Conservation (phyloP, 1,284 basidiomycete genomes). For the Athelia psychrophila region DNA sequence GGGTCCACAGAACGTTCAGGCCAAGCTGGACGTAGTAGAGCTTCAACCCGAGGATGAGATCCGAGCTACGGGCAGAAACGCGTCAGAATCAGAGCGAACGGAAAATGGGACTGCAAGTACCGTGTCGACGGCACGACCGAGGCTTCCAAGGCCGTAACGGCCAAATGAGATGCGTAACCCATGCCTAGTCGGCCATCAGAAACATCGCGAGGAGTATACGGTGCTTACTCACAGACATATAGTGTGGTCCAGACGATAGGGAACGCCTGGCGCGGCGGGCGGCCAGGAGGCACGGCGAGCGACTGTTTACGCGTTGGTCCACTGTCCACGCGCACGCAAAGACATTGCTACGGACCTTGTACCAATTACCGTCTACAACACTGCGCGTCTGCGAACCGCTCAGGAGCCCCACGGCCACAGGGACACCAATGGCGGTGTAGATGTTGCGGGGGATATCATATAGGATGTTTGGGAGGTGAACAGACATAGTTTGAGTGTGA, state of each 20-base stretch:
- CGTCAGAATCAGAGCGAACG: background rate
- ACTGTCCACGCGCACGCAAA: too few relatives aligned
- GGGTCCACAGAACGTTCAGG: conserved; percentile 70
- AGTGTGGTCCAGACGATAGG: conserved; percentile 61
- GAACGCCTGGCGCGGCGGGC: conserved; percentile 50
- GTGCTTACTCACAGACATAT: conserved; percentile 34
- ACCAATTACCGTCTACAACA: conserved; percentile 53
- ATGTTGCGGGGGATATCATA: conserved; percentile 58
- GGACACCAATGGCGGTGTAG: conserved; percentile 59
- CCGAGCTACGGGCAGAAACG: conserved; percentile 29
- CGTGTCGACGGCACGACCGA: conserved; percentile 37
- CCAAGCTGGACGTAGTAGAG: conserved; percentile 74
- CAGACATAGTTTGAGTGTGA: conserved; percentile 17
- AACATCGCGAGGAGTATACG: background rate
- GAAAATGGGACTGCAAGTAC: conserved; percentile 21
- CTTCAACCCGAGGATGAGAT: conserved; percentile 50
- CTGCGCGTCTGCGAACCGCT: conserved; percentile 49
- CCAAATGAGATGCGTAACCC: conserved; percentile 74
- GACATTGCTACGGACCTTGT: conserved; percentile 39
- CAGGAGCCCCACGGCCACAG: conserved; percentile 53
- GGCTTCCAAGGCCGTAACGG: conserved; percentile 53
- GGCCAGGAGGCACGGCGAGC: conserved; percentile 40
- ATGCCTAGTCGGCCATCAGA: conserved; percentile 38
- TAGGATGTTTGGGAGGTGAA: conserved; percentile 43
- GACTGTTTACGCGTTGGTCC: too few relatives aligned